Conservation (phyloP, 192 early-diverging fungal species). For the Fimicolochytrium jonesii region DNA sequence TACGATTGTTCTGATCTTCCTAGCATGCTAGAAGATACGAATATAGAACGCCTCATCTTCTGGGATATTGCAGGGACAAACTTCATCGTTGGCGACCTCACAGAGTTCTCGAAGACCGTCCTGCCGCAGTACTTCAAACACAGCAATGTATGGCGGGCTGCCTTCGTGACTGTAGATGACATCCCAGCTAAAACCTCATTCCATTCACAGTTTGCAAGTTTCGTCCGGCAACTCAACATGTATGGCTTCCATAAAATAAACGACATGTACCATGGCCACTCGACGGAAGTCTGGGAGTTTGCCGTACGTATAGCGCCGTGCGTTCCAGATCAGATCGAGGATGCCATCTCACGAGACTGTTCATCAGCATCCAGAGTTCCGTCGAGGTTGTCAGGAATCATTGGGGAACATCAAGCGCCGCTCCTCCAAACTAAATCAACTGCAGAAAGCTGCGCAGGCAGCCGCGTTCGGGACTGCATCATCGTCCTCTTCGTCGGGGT, state of each 20-base stretch:
- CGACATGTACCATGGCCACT: conserved; percentile 78
- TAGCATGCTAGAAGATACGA: conserved; percentile 38
- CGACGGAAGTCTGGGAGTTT: conserved; percentile 89
- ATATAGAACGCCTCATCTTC: conserved; percentile 26
- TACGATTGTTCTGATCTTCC: too few species aligned
- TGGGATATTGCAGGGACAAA: conserved; percentile 38
- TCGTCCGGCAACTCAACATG: conserved; percentile 67
- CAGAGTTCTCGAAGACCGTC: conserved; percentile 40
- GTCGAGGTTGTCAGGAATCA: conserved; percentile 27
- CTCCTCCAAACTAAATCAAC: conserved; percentile 25
- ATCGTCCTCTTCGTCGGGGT: background rate
- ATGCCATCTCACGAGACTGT: too few species aligned
- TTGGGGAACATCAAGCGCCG: conserved; percentile 39
- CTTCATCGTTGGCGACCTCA: conserved; percentile 38
- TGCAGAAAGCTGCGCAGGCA: conserved; percentile 10
- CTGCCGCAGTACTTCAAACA: conserved; percentile 44
- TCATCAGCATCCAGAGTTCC: conserved; percentile 34
- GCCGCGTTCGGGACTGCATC: background rate
- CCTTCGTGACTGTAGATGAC: too few species aligned
- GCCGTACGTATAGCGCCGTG: too few species aligned
- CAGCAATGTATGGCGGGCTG: conserved; percentile 47
- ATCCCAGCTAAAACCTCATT: too few species aligned
- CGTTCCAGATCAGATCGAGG: too few species aligned
- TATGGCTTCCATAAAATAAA: conserved; percentile 83
- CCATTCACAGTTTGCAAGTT: too few species aligned